Base-by-base conservation (phyloP, 371 early-diverging fungal genomes). In the Apophysomyces trapeziformis region DNA sequence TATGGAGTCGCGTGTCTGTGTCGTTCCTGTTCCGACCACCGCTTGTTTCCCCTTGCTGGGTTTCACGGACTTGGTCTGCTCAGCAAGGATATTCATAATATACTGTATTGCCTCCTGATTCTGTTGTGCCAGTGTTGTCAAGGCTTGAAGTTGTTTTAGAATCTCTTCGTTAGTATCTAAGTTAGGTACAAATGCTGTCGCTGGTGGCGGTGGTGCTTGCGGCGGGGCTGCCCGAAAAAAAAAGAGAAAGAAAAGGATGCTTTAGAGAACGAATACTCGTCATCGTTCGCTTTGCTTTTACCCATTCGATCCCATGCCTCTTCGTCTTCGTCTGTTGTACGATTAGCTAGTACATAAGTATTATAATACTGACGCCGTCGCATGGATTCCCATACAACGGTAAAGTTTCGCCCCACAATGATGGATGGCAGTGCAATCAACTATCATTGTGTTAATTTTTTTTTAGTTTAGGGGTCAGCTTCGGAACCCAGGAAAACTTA, bases 371-470 rank as follows among this genome's bases (percentile, higher is more conserved):
- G 76, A 37, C 78, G 70, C 45, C 78, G 73, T 46, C 88, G 79
- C 88, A 91, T 87, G 6, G 88, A 85, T 65, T 94, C 93, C 93
- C 93, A 94, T 21, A 94, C 94, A 45, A 91, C 79, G 0, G 93
- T 92, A 70, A 93, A 95, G 68, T 93, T 92, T 46, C 95, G 83
- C 14, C 95, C 95, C 38, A 95, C 90, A 70, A 95, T 93, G 63
- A 95, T 94, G 38, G 94, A 93, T 9, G 95, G 95, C 60, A 95
- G 67, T 0, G 95, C 93, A 73, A 95, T 95, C 57, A 93, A 71
- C 84, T 85, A 54, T 13, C 58, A 21, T 45, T 37, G 13, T 45
- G 5, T 21, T 35, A 38, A 38, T 61, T 64, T 37, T 39, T 35
- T 14, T 39, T 18, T 57, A 8, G 32, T 60, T 13, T 38, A 56